Evolutionary conservation across 768 basidiomycete genomes (phyloP).

Genomic region (Termitomyces sp.): DNA sequence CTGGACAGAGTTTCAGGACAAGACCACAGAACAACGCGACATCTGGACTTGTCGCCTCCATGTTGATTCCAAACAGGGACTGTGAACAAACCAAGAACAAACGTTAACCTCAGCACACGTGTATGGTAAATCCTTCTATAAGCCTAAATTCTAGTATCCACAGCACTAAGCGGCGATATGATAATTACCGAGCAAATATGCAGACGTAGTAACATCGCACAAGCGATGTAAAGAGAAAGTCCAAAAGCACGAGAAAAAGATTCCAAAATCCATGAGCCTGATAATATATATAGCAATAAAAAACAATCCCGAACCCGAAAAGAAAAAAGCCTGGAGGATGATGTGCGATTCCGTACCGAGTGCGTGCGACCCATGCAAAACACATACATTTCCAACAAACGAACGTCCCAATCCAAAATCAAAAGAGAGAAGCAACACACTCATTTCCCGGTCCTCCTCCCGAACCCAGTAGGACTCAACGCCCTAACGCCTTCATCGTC

Average conservation of each 20-base stretch:
- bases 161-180: background rate
- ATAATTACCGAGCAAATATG: background rate
- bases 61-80: conserved; percentile 37
- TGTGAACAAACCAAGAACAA: conserved; percentile 6
- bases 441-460: conserved; percentile 6
- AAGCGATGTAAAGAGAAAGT: background rate
- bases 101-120: background rate
- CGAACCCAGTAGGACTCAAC: conserved; percentile 21
- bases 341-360: background rate
- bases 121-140: background rate
- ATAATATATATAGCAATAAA: background rate
- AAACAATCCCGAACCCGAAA: background rate
- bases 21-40: background rate
- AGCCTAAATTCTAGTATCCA: background rate
- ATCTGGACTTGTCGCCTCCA: conserved; percentile 25
- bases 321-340: background rate
- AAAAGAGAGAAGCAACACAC: background rate
- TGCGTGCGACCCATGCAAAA: background rate
- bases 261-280: background rate
- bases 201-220: background rate
- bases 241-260: background rate
- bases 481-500: conserved; percentile 14
- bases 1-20: conserved; percentile 3
- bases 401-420: background rate
- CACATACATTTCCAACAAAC: background rate